A percentile compares a stretch with the other conserved stretches of the same genome.
Conservation (phyloP, 2,329 filamentous ascomycete species). For the Claviceps digitariae region DNA sequence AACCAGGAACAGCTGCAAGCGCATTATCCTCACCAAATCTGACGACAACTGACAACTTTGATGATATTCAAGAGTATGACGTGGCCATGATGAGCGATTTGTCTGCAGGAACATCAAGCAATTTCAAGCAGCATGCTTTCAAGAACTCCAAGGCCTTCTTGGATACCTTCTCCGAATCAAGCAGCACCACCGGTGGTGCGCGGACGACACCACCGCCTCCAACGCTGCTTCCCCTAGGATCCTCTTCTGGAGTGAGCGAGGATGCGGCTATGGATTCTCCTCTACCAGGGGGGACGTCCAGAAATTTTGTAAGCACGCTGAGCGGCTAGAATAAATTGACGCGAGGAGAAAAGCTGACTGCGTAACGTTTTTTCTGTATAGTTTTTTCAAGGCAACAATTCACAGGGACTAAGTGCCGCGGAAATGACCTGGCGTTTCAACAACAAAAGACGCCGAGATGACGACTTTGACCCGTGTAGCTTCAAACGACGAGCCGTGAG, state of each 20-base stretch:
- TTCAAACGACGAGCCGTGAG: conserved; percentile 89
- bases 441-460: conserved; percentile 73
- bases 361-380: background rate
- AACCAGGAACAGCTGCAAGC: conserved; percentile 37
- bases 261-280: conserved; percentile 64
- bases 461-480: conserved; percentile 75
- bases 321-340: no score
- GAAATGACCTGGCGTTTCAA: conserved; percentile 69
- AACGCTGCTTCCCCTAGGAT: conserved; percentile 44
- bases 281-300: conserved; percentile 24
- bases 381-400: conserved; percentile 17
- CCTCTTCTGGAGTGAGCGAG: conserved; percentile 50
- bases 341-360: background rate
- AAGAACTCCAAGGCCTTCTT: conserved; percentile 61
- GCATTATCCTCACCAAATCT: conserved; percentile 57
- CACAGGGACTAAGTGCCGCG: conserved; percentile 47
- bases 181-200: conserved; percentile 35
- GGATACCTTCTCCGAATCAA: conserved; percentile 62
- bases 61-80: conserved; percentile 58
- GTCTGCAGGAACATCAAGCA: conserved; percentile 38
- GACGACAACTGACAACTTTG: conserved; percentile 48
- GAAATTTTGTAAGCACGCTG: conserved; percentile 13
- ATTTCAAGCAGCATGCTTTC: conserved; percentile 62
- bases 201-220: conserved; percentile 53
- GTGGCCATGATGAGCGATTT: conserved; percentile 51